A percentile compares a stretch with the other conserved stretches of the same genome.
phyloP scores from a whole-genome alignment of 2,329 filamentous ascomycete genomes.

The Fusarium domesticum region DNA sequence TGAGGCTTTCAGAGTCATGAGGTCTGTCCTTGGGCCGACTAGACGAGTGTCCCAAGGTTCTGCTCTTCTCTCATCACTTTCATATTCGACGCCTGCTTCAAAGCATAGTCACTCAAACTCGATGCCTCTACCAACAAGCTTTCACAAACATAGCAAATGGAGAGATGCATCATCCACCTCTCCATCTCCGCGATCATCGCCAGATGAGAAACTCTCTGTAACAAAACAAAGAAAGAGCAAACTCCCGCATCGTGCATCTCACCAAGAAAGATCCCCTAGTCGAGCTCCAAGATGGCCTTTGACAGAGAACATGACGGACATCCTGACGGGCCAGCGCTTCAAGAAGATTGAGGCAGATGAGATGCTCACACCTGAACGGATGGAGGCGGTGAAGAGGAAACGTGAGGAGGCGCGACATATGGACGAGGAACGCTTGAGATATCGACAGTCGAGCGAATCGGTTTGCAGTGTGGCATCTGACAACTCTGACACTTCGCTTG shows the following conservation, averaged over 20 bases:
- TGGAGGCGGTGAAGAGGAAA: slow-evolving; percentile 45
- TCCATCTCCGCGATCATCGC: slow-evolving; percentile 13
- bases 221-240: slow-evolving; percentile 45
- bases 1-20: slow-evolving; percentile 48
- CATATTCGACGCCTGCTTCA: slow-evolving; percentile 13
- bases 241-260: slow-evolving; percentile 12
- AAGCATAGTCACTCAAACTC: slow-evolving; percentile 21
- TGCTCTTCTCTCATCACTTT: slow-evolving; percentile 10
- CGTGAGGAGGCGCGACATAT: slow-evolving; percentile 28
- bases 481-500: slow-evolving; percentile 39
- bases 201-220: slow-evolving; percentile 32
- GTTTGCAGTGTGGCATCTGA: slow-evolving; percentile 22
- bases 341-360: slow-evolving; percentile 56
- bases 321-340: slow-evolving; percentile 55
- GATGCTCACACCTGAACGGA: slow-evolving; percentile 53
- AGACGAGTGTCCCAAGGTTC: slow-evolving; percentile 15
- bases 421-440: slow-evolving; percentile 14
- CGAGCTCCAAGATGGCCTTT: slow-evolving; percentile 48
- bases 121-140: slow-evolving; percentile 24
- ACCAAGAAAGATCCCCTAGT: slow-evolving; percentile 15
- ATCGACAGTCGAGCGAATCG: slow-evolving; percentile 26
- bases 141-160: slow-evolving; percentile 12
- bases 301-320: slow-evolving; percentile 55
- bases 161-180: slow-evolving; percentile 12
- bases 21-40: slow-evolving; percentile 40